These are phyloP conservation scores for Ophiostoma himal-ulmi DNA, from an alignment of 2,329 filamentous ascomycete species.

Conservation along the genomic window DNA sequence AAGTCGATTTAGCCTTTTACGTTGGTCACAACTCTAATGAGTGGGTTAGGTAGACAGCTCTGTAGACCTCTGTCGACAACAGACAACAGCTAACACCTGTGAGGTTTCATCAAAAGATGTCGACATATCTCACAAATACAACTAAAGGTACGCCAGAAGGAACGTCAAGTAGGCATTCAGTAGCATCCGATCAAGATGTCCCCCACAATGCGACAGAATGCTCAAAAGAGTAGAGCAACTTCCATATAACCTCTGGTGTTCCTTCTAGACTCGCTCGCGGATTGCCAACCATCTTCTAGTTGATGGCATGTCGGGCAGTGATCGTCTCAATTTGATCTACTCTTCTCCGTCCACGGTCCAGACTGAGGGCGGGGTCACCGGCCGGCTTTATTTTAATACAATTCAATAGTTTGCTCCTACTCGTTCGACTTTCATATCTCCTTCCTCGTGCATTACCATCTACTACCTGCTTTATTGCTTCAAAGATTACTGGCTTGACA, in stretches of 20 bases:
- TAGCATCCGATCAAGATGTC: not conserved
- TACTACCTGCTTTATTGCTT: not conserved
- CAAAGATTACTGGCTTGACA: not conserved
- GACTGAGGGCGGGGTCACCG: not conserved
- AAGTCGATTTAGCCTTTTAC: conserved; percentile 1
- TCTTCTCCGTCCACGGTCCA: not conserved
- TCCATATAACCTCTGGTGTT: not conserved
- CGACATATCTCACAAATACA: no score
- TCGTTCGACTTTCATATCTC: not conserved
- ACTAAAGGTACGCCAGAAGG: no score
- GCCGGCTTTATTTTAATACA: not conserved
- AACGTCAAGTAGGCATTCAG: no score
- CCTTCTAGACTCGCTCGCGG: not conserved
- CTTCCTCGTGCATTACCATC: not conserved
- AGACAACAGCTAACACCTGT: not conserved
- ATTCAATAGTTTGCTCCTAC: not conserved
- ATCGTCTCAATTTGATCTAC: not conserved
- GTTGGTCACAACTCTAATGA: conserved; percentile 3
- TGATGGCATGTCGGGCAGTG: not conserved
- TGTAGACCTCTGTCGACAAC: not conserved
- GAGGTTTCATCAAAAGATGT: not conserved
- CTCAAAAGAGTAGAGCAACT: not conserved
- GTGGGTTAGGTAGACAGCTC: not conserved
- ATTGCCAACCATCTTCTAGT: not conserved
- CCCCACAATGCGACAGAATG: not conserved